Conservation (phyloP, 805 yeast genomes). For the Monosporozyma yasuniensis region DNA sequence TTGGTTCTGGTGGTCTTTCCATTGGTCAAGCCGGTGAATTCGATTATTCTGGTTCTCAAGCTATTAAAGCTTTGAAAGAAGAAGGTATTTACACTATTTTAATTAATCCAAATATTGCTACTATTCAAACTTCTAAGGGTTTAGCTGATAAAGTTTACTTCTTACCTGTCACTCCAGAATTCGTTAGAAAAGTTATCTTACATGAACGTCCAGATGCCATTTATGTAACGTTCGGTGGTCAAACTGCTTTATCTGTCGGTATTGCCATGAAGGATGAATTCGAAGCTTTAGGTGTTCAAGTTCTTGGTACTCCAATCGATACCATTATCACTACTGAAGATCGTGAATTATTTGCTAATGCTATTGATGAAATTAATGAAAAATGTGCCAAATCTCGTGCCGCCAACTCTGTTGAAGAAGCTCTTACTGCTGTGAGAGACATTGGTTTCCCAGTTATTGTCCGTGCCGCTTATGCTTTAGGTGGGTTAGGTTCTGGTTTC, state of each 20-base stretch:
- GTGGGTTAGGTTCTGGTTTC: slow-evolving; percentile 97
- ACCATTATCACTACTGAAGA: slow-evolving; percentile 97
- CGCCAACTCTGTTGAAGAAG: slow-evolving; percentile 72
- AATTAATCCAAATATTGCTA: slow-evolving; percentile 96
- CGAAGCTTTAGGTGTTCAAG: slow-evolving; percentile 78
- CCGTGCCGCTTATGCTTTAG: slow-evolving; percentile 94
- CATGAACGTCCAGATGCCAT: slow-evolving; percentile 96
- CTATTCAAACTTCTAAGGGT: slow-evolving; percentile 96
- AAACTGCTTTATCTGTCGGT: slow-evolving; percentile 95
- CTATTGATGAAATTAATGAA: slow-evolving; percentile 91
- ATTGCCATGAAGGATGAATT: slow-evolving; percentile 92
- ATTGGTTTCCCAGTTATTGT: slow-evolving; percentile 94
- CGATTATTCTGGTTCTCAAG: slow-evolving; percentile 98
- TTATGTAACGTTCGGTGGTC: slow-evolving; percentile 97
- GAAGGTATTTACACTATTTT: slow-evolving; percentile 94
- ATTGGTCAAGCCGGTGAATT: slow-evolving; percentile 99
- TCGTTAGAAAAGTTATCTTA: slow-evolving; percentile 88
- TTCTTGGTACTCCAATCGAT: slow-evolving; percentile 92
- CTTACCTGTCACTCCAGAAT: slow-evolving; percentile 95
- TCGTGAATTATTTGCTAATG: slow-evolving; percentile 87
- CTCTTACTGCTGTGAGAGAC: slow-evolving; percentile 70
- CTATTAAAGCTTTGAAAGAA: slow-evolving; percentile 95
- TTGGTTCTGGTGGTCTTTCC: slow-evolving; percentile 97
- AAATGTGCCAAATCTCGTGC: slow-evolving; percentile 93
- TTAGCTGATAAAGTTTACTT: slow-evolving; percentile 96